Evolutionary conservation across 768 basidiomycete genomes (phyloP).

Genomic region (Boletus rufocinnamomeus): DNA sequence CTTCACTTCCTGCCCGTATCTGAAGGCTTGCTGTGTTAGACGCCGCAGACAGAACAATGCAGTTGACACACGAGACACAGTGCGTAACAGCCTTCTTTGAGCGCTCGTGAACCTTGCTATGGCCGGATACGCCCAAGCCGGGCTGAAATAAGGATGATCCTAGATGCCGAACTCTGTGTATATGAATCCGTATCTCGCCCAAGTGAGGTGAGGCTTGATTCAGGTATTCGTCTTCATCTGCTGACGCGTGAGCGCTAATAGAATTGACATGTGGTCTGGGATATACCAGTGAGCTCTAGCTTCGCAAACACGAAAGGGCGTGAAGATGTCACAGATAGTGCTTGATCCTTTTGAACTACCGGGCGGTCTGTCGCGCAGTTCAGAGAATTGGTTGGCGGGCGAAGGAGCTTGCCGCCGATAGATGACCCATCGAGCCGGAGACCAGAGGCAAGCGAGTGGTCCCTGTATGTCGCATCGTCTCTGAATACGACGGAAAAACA

Average conservation of each 20-base stretch:
- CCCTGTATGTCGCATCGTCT: conserved; percentile 13
- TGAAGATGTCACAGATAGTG: conserved; percentile 16
- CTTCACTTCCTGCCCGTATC: conserved; percentile 27
- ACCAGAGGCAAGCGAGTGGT: conserved; percentile 4
- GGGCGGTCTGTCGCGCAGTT: conserved; percentile 4
- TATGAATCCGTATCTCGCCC: conserved; percentile 24
- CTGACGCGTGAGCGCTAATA: conserved; percentile 8
- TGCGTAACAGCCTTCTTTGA: conserved; percentile 35
- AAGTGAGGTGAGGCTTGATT: conserved; percentile 16
- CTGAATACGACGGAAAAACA: conserved; percentile 29
- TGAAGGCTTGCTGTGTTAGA: conserved; percentile 8
- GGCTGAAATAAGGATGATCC: accelerated
- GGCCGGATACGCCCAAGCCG: not conserved
- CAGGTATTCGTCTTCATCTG: conserved; percentile 32
- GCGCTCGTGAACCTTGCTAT: conserved; percentile 33
- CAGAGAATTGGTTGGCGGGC: not conserved
- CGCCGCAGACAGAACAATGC: not conserved
- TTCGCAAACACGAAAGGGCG: conserved; percentile 31
- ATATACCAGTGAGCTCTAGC: conserved; percentile 32
- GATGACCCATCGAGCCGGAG: conserved; percentile 24
- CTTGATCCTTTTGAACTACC: not conserved
- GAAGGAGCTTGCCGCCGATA: conserved; percentile 10
- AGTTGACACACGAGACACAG: conserved; percentile 27
- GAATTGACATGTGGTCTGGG: not conserved
- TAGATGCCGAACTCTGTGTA: conserved; percentile 6